Evolutionary conservation across 441 rosid species (phyloP), one percentile per base, ranked within the genome.

Genomic region (Erodium moschatum): DNA sequence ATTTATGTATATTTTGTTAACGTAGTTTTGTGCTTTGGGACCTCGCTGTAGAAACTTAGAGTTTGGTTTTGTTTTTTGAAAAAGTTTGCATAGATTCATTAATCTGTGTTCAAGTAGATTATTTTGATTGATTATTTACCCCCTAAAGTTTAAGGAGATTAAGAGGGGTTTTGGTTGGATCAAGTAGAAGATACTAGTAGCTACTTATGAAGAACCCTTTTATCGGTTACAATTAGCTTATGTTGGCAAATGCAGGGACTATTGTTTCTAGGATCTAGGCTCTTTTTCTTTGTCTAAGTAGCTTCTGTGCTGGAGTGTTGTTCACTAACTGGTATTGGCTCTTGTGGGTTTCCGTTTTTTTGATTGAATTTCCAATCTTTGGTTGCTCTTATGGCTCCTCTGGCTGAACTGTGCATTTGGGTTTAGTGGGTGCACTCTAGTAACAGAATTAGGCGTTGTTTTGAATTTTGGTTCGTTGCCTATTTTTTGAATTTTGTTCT

Each of bases 351-450:
- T n/a, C 16, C 18, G 6, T 58, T 16, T 11, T n/a, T 58, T 58
- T 16, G 21, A n/a, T 5, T 20, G 5, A 58, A 58, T 58, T 58
- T 58, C 2, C 24, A 18, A 58, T 58, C 27, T 58, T 58, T 58
- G 27, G 27, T 10, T 18, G 11, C 27, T 58, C 13, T 9, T 6
- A 20, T 58, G 63, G 27, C 16, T 58, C 18, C 63, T 58, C 2
- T 58, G 27, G 8, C 54, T 46, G 54, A 46, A 46, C 11, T 46
- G n/a, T 46, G 54, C 15, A 46, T 12, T 13, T 46, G 35, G 33
- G 24, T 69, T 61, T 38, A 54, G 67, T 65, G 69, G 70, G 68
- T 65, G 3, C 64, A 12, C 27, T 64, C 1, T 35, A 33, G 73
- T 48, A 15, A 48, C 50, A 40, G 15, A 63, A 48, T 42, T 69